Evolutionary conservation across 1,139 yeast species (phyloP).

Genomic region (Nakaseomyces glabratus): DNA sequence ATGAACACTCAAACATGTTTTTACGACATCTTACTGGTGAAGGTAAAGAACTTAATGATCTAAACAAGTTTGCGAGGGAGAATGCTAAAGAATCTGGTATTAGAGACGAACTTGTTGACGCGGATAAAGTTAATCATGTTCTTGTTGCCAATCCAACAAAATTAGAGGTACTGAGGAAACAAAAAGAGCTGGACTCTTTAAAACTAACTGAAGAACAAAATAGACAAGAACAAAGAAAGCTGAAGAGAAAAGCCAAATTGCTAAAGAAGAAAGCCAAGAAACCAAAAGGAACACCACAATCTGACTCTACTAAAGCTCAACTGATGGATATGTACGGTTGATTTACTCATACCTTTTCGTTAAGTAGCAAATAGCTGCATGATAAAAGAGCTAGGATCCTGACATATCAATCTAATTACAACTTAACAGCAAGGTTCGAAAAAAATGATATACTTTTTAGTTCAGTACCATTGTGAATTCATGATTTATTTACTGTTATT

Average conservation of each 20-base stretch:
- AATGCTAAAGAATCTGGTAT: conserved; percentile 23
- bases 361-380: too few relatives aligned
- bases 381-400: neutral
- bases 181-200: conserved; percentile 1
- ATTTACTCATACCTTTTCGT: too few relatives aligned
- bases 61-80: conserved; percentile 22
- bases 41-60: conserved; percentile 23
- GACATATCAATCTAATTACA: too few relatives aligned
- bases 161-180: conserved; percentile 22
- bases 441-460: too few relatives aligned
- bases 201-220: conserved; percentile 8
- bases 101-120: conserved; percentile 22
- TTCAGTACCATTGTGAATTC: too few relatives aligned
- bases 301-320: conserved; percentile 14
- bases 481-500: too few relatives aligned
- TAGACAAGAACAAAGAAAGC: neutral
- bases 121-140: conserved; percentile 24
- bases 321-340: conserved; percentile 23
- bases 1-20: conserved; percentile 30
- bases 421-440: too few relatives aligned
- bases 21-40: conserved; percentile 31
- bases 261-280: conserved; percentile 18
- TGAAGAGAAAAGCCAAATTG: conserved; percentile 8
- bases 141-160: conserved; percentile 31
- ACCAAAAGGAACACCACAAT: conserved; percentile 20